Evolutionary conservation across 1,284 basidiomycete genomes (phyloP), one percentile per base, ranked within the genome.

Genomic region (Boletus sp.): DNA sequence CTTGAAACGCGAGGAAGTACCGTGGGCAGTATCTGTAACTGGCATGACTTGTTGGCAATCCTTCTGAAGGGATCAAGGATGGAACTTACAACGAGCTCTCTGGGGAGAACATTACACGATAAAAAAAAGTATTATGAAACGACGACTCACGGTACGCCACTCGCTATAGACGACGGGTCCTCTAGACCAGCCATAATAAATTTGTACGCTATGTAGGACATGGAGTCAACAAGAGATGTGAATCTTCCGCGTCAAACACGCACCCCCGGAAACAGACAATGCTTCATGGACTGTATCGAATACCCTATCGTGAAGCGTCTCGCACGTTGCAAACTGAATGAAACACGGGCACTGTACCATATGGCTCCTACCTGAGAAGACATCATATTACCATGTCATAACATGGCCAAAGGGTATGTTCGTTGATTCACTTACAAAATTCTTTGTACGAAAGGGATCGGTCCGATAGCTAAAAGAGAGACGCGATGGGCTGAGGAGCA

Each of bases 1-100:
- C 9, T 7, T 17, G 27, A 31, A 23, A 23, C 30, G 23, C 9
- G 14, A 33, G 10, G 2, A 19, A 11, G 14, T 33, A 62, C 60
- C 60, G 48, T 50, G 47, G 23, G 13, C 50, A 16, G 10, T 56
- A 27, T 21, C 27, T 62, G 60, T 17, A 62, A 19, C 60, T 61
- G 37, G 31, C 23, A 43, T 6, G 40, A 31, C 23, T 44, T 23
- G 46, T 62, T 11, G 23, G 33, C 46, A 25, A 21, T 16, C 17
- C 25, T 38, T 49, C 21, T 13, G 14, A 14, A 13, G 46, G 11
- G 10, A 9, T 49, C 5, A 21, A 38, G 6, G 10, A 30, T 9
- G 28, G 21, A 27, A 50, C 60, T 57, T 27, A 61, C 60, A 28
- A 56, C 14, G 30, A 49, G 31, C 13, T 57, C 60, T 6, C 40